These are phyloP conservation scores for Rhododendron griersonianum DNA, from an alignment of 148 eudicot genomes.

Conservation along the genomic window DNA sequence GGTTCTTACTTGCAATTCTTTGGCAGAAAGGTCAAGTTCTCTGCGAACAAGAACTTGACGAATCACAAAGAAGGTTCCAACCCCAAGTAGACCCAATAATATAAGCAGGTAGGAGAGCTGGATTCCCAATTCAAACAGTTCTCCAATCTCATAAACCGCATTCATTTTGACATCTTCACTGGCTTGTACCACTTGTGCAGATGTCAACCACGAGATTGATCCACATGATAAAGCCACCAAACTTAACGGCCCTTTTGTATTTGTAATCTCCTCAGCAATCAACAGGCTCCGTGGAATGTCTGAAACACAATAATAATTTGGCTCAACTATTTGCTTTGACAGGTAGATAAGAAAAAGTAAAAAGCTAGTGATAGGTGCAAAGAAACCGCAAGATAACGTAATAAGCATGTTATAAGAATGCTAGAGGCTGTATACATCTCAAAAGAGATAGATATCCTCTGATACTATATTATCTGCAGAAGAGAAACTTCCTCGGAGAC, in stretches of 20 bases:
- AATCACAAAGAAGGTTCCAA: conserved; percentile 76
- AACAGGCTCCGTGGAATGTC: conserved; percentile 23
- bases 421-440: background rate
- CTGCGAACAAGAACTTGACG: conserved; percentile 95
- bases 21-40: conserved; percentile 97
- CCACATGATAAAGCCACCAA: conserved; percentile 37
- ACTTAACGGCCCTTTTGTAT: conserved; percentile 16
- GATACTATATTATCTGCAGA: background rate
- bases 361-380: background rate
- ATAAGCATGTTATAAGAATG: background rate
- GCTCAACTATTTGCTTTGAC: background rate
- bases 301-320: conserved; percentile 16
- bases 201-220: conserved; percentile 45
- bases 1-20: conserved; percentile 77
- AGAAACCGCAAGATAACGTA: background rate
- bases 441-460: background rate
- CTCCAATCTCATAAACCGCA: conserved; percentile 73
- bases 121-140: conserved; percentile 86
- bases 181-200: conserved; percentile 52
- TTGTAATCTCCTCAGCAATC: conserved; percentile 17
- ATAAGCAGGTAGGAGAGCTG: conserved; percentile 85
- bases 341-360: background rate
- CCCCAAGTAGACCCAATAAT: conserved; percentile 77
- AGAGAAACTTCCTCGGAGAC: background rate
- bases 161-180: conserved; percentile 41